Evolutionary conservation across 331 rosid genomes (phyloP), one percentile per base, ranked within the genome.

Genomic region (Spiraea crenata): DNA sequence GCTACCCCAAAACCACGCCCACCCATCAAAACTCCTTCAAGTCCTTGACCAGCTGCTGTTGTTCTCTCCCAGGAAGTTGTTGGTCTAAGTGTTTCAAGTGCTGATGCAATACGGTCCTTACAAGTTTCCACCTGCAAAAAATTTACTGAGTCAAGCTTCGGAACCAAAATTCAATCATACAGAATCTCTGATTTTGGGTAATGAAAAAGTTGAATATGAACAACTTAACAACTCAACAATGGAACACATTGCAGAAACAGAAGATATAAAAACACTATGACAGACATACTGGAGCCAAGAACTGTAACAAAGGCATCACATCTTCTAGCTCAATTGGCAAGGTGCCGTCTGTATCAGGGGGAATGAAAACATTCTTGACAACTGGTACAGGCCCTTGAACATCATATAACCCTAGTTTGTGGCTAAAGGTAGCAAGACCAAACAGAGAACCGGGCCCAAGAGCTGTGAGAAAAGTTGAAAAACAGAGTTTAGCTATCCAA

Each of bases 51-150:
- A 63, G 99, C 88, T 62, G 74, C 96, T 0, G 97, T 75, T 54
- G 99, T 87, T 82, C 99, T 90, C 84, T 93, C 99, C 99, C 99
- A 93, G 54, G 99, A 93, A 67, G 95, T 82, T 70, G 95, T 84
- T 77, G 99, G 97, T 81, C 99, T 87, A 37, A 91, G 96, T 38
- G 97, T 83, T 82, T 93, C 99, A 8, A 93, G 96, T 39, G 99
- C 95, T 58, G 97, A 85, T 76, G 87, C 91, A 79, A 93, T 91
- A 65, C 92, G 95, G 59, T 93, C 99, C 85, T 87, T 93, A 79
- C 87, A 93, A 75, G 96, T 85, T 57, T 89, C 97, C 75, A 93
- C 99, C 99, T 93, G 82, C 55, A 66, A 74, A 47, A 49, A 72
- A 74, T 61, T 71, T 73, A 64, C n/a, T 19, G 69, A 73, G 54